Conservation (phyloP, 108 stramenopile genomes). For the Craspedostauros australis region DNA sequence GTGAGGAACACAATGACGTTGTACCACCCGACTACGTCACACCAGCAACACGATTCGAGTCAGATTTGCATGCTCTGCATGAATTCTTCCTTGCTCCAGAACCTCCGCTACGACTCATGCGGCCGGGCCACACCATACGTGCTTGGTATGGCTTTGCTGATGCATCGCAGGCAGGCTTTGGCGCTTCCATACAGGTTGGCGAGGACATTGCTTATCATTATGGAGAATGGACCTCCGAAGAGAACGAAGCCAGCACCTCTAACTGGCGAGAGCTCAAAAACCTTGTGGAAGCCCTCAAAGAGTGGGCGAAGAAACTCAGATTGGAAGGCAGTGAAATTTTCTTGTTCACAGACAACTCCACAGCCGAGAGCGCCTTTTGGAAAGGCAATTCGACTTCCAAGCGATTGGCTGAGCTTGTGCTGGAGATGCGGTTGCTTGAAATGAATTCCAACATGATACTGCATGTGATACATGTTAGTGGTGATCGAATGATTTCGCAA, state of each 20-base stretch:
- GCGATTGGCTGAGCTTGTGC: too few species aligned
- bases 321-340: conserved; percentile 24
- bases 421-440: too few species aligned
- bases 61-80: conserved; percentile 17
- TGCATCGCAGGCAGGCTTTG: conserved; percentile 33
- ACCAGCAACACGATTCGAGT: conserved; percentile 16
- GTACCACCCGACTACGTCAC: conserved; percentile 5
- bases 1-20: neutral
- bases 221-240: conserved; percentile 6
- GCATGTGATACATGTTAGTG: too few species aligned
- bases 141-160: conserved; percentile 39
- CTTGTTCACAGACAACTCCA: conserved; percentile 46
- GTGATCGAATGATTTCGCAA: too few species aligned
- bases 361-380: conserved; percentile 22
- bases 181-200: conserved; percentile 2
- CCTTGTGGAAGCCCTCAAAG: conserved; percentile 25
- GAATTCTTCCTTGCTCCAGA: neutral
- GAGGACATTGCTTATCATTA: neutral
- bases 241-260: conserved; percentile 15
- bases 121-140: neutral
- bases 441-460: too few species aligned
- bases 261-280: conserved; percentile 25
- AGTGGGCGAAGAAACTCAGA: conserved; percentile 5
- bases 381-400: too few species aligned
- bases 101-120: conserved; percentile 5